Conservation (phyloP, 345 rosid genomes). For the Acer campestre region DNA sequence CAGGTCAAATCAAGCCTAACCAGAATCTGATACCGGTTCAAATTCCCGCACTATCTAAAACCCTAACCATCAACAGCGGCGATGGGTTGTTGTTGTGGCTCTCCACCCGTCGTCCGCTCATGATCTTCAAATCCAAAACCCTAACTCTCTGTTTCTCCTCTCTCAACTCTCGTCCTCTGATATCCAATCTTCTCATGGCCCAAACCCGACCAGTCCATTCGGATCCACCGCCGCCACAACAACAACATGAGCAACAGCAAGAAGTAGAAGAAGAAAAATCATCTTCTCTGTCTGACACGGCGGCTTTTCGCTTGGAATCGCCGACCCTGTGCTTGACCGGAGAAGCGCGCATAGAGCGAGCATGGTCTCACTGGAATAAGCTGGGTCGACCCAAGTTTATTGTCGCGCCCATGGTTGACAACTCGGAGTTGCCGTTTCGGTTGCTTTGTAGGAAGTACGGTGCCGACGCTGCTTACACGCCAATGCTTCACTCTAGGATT, state of each 20-base stretch:
- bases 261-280: not conserved
- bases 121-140: slow-evolving; percentile 37
- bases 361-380: slow-evolving; percentile 85
- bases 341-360: slow-evolving; percentile 55
- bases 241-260: slow-evolving; percentile 14
- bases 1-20: not conserved
- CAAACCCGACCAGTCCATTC: slow-evolving; percentile 34
- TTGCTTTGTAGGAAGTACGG: slow-evolving; percentile 93
- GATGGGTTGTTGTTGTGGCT: slow-evolving; percentile 42
- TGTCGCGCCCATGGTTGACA: slow-evolving; percentile 99
- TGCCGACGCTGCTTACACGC: slow-evolving; percentile 90
- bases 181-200: slow-evolving; percentile 35
- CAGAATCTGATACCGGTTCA: not conserved
- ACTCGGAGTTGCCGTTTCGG: slow-evolving; percentile 95
- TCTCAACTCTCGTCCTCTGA: slow-evolving; percentile 17
- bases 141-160: not conserved
- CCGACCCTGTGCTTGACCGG: slow-evolving; percentile 40
- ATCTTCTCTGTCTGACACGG: slow-evolving; percentile 21
- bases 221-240: slow-evolving; percentile 21
- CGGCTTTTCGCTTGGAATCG: slow-evolving; percentile 17
- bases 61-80: slow-evolving; percentile 48
- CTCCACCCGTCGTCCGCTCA: slow-evolving; percentile 45
- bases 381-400: slow-evolving; percentile 76
- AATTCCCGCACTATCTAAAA: not conserved
- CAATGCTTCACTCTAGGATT: slow-evolving; percentile 91